Conservation (phyloP, 2,329 filamentous ascomycete genomes). For the Paecilomyces sp. region DNA sequence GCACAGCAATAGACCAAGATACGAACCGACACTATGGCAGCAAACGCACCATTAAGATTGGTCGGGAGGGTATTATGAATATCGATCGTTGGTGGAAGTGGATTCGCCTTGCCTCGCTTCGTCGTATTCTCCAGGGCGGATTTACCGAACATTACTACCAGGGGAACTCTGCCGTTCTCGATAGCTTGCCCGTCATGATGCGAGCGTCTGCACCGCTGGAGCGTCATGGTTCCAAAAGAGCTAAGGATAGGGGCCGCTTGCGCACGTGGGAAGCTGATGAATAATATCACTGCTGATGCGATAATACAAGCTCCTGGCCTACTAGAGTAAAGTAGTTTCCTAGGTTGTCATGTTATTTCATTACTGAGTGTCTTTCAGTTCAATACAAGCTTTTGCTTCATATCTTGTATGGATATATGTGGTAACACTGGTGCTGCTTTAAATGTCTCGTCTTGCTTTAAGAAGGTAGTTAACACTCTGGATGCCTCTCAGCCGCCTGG, state of each 20-base stretch:
- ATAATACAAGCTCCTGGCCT: neutral
- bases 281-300: neutral
- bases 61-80: slow-evolving; percentile 50
- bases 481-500: too few relatives aligned
- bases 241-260: neutral
- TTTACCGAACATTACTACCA: slow-evolving; percentile 57
- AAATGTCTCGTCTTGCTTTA: too few relatives aligned
- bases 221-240: slow-evolving; percentile 11
- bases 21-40: slow-evolving; percentile 55
- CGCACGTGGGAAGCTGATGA: neutral
- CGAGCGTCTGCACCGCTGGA: slow-evolving; percentile 17
- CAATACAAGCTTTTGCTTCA: too few relatives aligned
- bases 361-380: too few relatives aligned
- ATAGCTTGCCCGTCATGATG: slow-evolving; percentile 47
- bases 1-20: slow-evolving; percentile 55
- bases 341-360: too few relatives aligned
- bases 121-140: slow-evolving; percentile 54
- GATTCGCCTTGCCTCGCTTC: slow-evolving; percentile 54
- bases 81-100: slow-evolving; percentile 72
- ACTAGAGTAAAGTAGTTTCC: too few relatives aligned
- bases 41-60: slow-evolving; percentile 54
- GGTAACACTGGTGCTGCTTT: too few relatives aligned
- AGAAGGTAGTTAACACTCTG: too few relatives aligned
- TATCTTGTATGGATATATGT: too few relatives aligned
- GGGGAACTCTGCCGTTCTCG: slow-evolving; percentile 53